Conservation (phyloP, 345 rosid species). For the Lepidium sativum region DNA sequence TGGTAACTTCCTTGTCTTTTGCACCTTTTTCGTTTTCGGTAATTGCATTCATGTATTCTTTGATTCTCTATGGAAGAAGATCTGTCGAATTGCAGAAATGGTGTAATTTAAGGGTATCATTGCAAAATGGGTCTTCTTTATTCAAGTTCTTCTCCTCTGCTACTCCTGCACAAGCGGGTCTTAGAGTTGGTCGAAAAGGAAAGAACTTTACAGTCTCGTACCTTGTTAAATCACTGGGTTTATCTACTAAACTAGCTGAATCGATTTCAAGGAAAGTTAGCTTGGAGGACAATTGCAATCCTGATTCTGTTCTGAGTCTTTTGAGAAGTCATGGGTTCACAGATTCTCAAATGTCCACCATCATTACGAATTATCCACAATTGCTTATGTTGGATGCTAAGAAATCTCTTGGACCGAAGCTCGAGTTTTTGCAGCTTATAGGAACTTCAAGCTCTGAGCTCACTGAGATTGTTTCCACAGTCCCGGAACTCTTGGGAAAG, state of each 20-base stretch:
- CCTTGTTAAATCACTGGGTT: conserved; percentile 19
- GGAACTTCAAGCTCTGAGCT: conserved; percentile 16
- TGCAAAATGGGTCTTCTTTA: background rate
- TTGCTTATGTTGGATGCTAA: conserved; percentile 4
- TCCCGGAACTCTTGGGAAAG: conserved; percentile 4
- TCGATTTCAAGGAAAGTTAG: background rate
- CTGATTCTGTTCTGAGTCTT: conserved; percentile 1
- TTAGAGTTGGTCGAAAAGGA: background rate
- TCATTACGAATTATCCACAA: background rate
- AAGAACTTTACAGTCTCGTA: background rate
- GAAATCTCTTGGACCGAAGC: conserved; percentile 18
- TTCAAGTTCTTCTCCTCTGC: background rate
- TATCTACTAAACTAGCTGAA: conserved; percentile 4
- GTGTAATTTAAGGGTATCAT: background rate
- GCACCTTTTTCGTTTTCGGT: background rate
- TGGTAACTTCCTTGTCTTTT: background rate
- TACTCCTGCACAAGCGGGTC: background rate
- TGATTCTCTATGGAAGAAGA: background rate
- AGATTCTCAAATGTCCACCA: conserved; percentile 9
- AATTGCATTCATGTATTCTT: background rate
- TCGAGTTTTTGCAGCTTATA: conserved; percentile 12
- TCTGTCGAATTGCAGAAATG: background rate
- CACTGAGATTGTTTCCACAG: background rate
- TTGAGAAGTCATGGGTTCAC: conserved; percentile 11
- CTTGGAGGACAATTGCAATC: background rate